Conservation (phyloP, 1,139 yeast genomes). For the Suhomyces chickasaworum region DNA sequence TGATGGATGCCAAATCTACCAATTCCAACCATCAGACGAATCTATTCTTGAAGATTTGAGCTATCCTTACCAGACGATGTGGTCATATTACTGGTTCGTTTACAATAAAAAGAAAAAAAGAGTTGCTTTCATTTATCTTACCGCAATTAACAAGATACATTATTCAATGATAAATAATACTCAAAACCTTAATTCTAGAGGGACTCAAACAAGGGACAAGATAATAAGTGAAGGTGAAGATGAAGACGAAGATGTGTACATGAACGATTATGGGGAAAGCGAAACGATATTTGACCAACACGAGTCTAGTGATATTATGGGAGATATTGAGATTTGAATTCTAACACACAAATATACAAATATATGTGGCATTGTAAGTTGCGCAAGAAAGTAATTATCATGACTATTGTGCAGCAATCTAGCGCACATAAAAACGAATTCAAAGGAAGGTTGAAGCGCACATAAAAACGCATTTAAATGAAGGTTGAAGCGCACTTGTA, state of each 20-base stretch:
- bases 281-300: slow-evolving; percentile 35
- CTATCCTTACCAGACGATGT: slow-evolving; percentile 73
- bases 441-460: too few relatives aligned
- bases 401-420: too few relatives aligned
- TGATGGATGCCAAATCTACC: slow-evolving; percentile 73
- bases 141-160: slow-evolving; percentile 47
- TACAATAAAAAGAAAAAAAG: slow-evolving; percentile 89
- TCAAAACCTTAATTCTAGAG: slow-evolving; percentile 17
- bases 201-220: slow-evolving; percentile 21
- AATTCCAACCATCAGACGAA: slow-evolving; percentile 77
- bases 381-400: too few relatives aligned
- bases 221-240: slow-evolving; percentile 20
- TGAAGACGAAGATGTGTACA: slow-evolving; percentile 25
- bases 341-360: background rate
- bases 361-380: background rate
- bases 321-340: slow-evolving; percentile 36
- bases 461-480: too few relatives aligned
- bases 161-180: slow-evolving; percentile 35
- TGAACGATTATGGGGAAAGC: slow-evolving; percentile 30
- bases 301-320: slow-evolving; percentile 35
- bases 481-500: too few relatives aligned
- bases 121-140: slow-evolving; percentile 76
- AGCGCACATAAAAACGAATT: too few relatives aligned
- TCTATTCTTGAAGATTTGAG: slow-evolving; percentile 67
- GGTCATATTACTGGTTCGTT: slow-evolving; percentile 93